phyloP scores from a whole-genome alignment of 2,329 filamentous ascomycete genomes.

The Exophiala sp. region DNA sequence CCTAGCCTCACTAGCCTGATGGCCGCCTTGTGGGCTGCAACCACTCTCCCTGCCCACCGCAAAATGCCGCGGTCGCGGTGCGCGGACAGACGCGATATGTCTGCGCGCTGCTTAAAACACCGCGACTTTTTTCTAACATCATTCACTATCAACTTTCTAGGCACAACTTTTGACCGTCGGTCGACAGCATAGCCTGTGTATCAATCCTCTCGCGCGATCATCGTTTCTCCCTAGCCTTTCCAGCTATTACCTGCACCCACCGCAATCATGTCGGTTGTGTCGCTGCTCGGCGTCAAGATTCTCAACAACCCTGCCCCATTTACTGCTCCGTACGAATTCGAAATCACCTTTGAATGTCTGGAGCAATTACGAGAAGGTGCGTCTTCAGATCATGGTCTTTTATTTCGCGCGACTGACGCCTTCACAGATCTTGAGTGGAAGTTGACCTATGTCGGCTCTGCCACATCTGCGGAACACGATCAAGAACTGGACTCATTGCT shows the following conservation, averaged over 20 bases:
- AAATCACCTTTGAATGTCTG: slow-evolving; percentile 98
- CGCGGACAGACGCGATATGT: too few species aligned
- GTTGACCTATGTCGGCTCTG: slow-evolving; percentile 96
- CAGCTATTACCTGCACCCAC: background rate
- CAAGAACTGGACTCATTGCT: slow-evolving; percentile 97
- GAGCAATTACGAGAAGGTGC: slow-evolving; percentile 89
- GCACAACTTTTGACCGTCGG: background rate
- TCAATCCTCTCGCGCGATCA: background rate
- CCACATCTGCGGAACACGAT: slow-evolving; percentile 94
- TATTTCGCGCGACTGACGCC: slow-evolving; percentile 7
- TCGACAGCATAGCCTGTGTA: too few species aligned
- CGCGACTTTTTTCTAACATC: too few species aligned
- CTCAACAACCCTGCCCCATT: slow-evolving; percentile 97
- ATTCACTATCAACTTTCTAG: background rate
- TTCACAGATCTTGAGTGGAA: slow-evolving; percentile 93
- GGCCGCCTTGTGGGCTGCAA: too few species aligned
- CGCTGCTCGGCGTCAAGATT: slow-evolving; percentile 90
- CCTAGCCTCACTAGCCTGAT: too few species aligned
- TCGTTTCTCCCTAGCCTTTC: background rate
- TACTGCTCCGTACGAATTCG: slow-evolving; percentile 88
- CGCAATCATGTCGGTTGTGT: slow-evolving; percentile 83
- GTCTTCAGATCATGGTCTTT: background rate
- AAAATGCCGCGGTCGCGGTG: too few species aligned
- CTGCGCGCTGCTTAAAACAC: too few species aligned
- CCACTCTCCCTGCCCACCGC: too few species aligned